Evolutionary conservation across 768 basidiomycete species (phyloP).

Genomic region (Saitozyma sp.): DNA sequence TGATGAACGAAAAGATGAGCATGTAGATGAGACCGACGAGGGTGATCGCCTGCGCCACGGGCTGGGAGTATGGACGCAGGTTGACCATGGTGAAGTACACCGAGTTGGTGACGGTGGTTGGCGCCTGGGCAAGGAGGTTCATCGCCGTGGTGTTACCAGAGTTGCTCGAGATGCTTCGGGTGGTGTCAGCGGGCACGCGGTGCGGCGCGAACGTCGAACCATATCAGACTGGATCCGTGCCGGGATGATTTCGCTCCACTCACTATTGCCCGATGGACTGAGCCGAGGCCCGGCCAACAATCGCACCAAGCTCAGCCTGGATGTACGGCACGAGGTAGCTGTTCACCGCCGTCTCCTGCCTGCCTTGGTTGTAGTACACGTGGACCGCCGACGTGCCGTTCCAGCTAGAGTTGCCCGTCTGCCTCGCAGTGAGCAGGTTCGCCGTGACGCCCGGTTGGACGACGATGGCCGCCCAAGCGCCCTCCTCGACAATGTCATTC

Average conservation of each 20-base stretch:
- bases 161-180: not conserved
- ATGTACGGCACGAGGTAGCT: slow-evolving; percentile 55
- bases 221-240: too few relatives aligned
- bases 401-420: slow-evolving; percentile 54
- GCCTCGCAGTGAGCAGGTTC: slow-evolving; percentile 50
- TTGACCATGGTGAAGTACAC: slow-evolving; percentile 54
- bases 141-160: slow-evolving; percentile 55
- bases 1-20: slow-evolving; percentile 50
- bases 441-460: slow-evolving; percentile 54
- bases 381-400: slow-evolving; percentile 52
- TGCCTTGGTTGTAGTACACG: slow-evolving; percentile 57
- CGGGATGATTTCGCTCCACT: not conserved
- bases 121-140: slow-evolving; percentile 53
- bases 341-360: slow-evolving; percentile 56
- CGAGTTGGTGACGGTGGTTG: slow-evolving; percentile 53
- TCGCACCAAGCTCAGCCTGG: slow-evolving; percentile 24
- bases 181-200: not conserved
- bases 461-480: slow-evolving; percentile 57
- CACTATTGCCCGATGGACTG: slow-evolving; percentile 38
- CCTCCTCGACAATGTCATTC: slow-evolving; percentile 53
- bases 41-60: slow-evolving; percentile 56
- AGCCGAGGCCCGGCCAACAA: slow-evolving; percentile 28
- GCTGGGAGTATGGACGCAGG: slow-evolving; percentile 54
- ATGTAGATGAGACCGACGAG: slow-evolving; percentile 55
- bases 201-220: not conserved